Base-by-base conservation (phyloP, 2,329 filamentous ascomycete species). In the Neodidymelliopsis sp. region DNA sequence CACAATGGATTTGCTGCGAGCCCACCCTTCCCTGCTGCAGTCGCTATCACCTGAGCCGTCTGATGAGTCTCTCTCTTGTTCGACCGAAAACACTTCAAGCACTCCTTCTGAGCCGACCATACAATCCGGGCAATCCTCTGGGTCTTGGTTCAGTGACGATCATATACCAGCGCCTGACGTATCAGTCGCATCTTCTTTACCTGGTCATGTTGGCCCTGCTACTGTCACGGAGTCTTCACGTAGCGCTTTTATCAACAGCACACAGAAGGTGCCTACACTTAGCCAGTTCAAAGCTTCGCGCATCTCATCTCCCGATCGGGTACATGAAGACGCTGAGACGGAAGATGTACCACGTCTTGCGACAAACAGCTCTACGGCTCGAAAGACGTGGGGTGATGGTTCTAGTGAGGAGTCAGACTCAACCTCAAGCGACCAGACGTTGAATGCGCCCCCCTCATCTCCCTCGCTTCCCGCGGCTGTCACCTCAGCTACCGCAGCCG, bases 221-320 rank as follows among this genome's bases (percentile, higher is more conserved):
- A 61, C 63, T 4, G 55, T 67, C 6, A 41, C 57, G 9, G 69
- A 75, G 23, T 65, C 72, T 20, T 73, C 70, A 13, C 65, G 63
- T 11, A 75, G 65, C 57, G 69, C 73, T 13, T 73, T 76, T 33
- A 69, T 74, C 50, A 77, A 77, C 58, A 76, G 74, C 49, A 74
- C 74, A 3, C 72, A 77, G 40, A 70, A 70, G 16, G 58, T 74
- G 8, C 71, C 72, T 5, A 74, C 69, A 4, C 39, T 73, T 10
- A 50, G 55, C 27, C 64, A 65, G 8, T 56, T 55, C 27, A 37
- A 29, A 12, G 42, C 31, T 18, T n/a, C 30, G 12, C 56, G 30
- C 27, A 36, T 54, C 22, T n/a, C 43, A 12, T 29, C 45, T 1
- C 37, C 44, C 15, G 52, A 56, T 9, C 41, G 33, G 3, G 53